Percentiles rank a stretch among this genome's conserved stretches.
Evolutionary conservation across 306 rosid genomes (phyloP).

Genomic region (Cucumis melo): DNA sequence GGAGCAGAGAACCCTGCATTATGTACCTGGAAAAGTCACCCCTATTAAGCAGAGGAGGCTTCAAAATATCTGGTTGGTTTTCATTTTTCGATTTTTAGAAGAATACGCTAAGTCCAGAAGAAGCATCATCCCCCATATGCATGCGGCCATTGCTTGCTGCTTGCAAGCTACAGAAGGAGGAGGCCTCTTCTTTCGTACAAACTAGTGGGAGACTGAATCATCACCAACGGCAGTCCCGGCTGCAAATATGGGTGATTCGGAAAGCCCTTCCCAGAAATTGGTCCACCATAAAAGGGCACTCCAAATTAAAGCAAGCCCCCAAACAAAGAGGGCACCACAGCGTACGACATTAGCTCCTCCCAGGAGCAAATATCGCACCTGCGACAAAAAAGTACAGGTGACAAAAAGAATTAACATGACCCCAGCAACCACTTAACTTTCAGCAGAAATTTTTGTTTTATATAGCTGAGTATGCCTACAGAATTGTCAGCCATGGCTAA

Average conservation of each 20-base stretch:
- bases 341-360: conserved; percentile 99
- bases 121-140: conserved; percentile 90
- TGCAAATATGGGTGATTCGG: conserved; percentile 89
- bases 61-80: conserved; percentile 19
- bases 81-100: conserved; percentile 43
- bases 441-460: conserved; percentile 34
- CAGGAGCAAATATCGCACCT: conserved; percentile 99
- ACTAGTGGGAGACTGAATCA: conserved; percentile 98
- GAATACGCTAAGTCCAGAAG: conserved; percentile 62
- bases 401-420: conserved; percentile 63
- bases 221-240: conserved; percentile 94
- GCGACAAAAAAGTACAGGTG: conserved; percentile 90
- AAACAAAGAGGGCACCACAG: conserved; percentile 89
- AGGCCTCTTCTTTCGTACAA: conserved; percentile 95
- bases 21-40: conserved; percentile 80
- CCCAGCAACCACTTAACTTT: conserved; percentile 65
- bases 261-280: conserved; percentile 85
- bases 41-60: conserved; percentile 24
- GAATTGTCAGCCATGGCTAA: conserved; percentile 22
- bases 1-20: conserved; percentile 96
- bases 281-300: conserved; percentile 96
- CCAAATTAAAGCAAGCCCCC: conserved; percentile 91
- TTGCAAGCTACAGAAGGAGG: conserved; percentile 95
- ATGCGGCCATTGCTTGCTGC: conserved; percentile 79
- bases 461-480: conserved; percentile 26